Conservation (phyloP, 805 yeast genomes). For the Kuraishia ogatae region DNA sequence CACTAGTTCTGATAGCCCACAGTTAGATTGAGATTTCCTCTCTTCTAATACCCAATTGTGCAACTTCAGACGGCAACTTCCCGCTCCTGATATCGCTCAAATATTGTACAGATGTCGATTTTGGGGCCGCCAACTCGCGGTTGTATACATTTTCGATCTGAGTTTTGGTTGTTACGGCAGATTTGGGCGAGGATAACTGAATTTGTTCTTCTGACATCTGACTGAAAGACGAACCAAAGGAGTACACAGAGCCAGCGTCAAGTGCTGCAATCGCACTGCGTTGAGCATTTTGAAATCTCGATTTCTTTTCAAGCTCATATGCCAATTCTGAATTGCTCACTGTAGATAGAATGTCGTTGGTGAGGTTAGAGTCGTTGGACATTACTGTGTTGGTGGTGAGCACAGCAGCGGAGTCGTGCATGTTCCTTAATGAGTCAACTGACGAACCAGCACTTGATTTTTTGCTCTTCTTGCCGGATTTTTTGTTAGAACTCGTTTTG, state of each 20-base stretch:
- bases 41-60: background rate
- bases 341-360: background rate
- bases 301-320: background rate
- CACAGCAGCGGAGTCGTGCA: background rate
- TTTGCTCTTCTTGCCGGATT: background rate
- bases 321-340: background rate
- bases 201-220: background rate
- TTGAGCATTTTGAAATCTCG: background rate
- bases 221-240: background rate
- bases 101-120: background rate
- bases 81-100: background rate
- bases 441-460: background rate
- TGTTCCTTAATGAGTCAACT: background rate
- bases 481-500: background rate
- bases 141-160: background rate
- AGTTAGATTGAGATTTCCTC: background rate
- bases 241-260: background rate
- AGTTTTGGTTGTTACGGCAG: background rate
- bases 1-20: background rate
- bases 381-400: background rate
- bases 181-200: background rate
- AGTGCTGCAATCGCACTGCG: background rate
- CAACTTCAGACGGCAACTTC: background rate
- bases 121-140: background rate
- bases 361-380: background rate